Evolutionary conservation across 768 basidiomycete genomes (phyloP).

Genomic region (Lepiota venenata): DNA sequence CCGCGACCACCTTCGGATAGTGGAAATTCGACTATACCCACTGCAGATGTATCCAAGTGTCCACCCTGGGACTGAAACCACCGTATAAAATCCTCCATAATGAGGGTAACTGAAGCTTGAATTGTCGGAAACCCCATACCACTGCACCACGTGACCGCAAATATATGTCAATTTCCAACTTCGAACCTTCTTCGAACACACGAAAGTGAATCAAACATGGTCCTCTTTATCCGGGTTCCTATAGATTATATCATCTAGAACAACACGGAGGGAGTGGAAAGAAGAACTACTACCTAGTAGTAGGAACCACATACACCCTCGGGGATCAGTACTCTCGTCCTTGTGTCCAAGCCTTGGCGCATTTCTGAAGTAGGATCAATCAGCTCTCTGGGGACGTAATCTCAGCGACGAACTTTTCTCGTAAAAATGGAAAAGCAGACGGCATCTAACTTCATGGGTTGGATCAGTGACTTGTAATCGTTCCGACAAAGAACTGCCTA

Average conservation of each 20-base stretch:
- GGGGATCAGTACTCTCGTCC: not conserved
- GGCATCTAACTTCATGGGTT: not conserved
- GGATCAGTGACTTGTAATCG: not conserved
- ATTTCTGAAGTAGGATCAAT: not conserved
- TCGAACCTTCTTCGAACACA: not conserved
- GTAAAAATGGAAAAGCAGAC: not conserved
- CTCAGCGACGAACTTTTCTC: not conserved
- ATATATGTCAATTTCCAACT: not conserved
- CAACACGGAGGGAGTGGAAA: too few relatives aligned
- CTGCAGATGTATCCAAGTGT: constrained; percentile 37
- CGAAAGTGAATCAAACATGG: not conserved
- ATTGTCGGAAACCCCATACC: not conserved
- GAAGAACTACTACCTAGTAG: not conserved
- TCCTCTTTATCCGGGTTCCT: too few relatives aligned
- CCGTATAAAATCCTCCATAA: constrained; percentile 32
- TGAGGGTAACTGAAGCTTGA: constrained; percentile 7
- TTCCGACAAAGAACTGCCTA: not conserved
- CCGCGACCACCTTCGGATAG: constrained; percentile 65
- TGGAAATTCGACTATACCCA: constrained; percentile 46
- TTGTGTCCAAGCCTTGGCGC: too few relatives aligned
- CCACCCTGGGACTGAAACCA: constrained; percentile 62
- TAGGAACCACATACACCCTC: too few relatives aligned
- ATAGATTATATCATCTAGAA: too few relatives aligned
- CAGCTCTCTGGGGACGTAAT: not conserved
- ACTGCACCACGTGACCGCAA: not conserved